Evolutionary conservation across 1,284 basidiomycete species (phyloP).

Genomic region (Boletus putidus): DNA sequence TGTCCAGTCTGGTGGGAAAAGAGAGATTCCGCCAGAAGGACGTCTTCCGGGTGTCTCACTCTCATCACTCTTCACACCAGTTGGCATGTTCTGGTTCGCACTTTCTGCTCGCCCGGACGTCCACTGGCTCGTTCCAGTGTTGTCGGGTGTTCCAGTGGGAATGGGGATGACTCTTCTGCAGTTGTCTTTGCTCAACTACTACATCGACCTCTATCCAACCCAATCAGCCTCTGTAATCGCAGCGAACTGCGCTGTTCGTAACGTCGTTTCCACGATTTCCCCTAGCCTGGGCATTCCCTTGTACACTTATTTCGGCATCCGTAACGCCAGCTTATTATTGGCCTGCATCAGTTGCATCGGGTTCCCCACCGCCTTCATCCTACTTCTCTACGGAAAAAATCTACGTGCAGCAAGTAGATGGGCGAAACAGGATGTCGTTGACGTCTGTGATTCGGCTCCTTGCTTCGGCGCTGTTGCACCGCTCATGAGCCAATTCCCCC

Average conservation of each 20-base stretch:
- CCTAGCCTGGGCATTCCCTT: conserved; percentile 29
- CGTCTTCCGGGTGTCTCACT: conserved; percentile 29
- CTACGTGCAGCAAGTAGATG: conserved; percentile 28
- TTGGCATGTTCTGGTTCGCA: conserved; percentile 36
- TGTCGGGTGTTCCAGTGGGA: conserved; percentile 33
- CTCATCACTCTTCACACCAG: conserved; percentile 26
- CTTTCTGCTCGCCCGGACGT: conserved; percentile 25
- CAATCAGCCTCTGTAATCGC: conserved; percentile 33
- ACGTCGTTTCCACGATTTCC: conserved; percentile 18
- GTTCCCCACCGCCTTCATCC: conserved; percentile 25
- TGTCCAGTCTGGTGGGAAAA: conserved; percentile 18
- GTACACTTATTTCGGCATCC: conserved; percentile 27
- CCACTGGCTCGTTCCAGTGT: conserved; percentile 22
- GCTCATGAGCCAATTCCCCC: conserved; percentile 11
- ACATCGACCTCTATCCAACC: conserved; percentile 35
- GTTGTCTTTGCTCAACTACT: conserved; percentile 32
- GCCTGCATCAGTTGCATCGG: conserved; percentile 31
- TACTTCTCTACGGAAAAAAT: conserved; percentile 23
- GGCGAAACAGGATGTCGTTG: conserved; percentile 27
- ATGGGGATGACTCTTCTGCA: conserved; percentile 37
- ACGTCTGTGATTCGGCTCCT: not conserved
- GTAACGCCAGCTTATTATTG: conserved; percentile 28
- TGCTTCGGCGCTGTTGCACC: conserved; percentile 10
- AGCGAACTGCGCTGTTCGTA: conserved; percentile 30
- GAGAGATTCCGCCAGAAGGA: conserved; percentile 23